These are phyloP conservation scores for Cucurbita maxima DNA, from an alignment of 306 rosid genomes.

Conservation along the genomic window DNA sequence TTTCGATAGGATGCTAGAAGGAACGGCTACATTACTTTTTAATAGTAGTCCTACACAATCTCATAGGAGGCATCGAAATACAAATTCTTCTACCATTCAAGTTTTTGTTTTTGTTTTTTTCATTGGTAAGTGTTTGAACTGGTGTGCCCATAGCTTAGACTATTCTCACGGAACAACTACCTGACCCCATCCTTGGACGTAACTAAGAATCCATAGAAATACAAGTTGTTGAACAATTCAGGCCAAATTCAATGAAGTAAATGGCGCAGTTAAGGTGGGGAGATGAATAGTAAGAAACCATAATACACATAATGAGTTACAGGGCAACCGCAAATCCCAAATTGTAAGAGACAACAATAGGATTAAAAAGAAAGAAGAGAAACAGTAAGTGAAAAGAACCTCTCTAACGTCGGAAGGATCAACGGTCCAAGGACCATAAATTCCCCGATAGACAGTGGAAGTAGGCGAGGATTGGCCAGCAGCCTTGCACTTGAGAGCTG, in stretches of 20 bases:
- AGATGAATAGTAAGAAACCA: not conserved
- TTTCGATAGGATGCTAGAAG: too few relatives aligned
- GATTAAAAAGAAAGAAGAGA: not conserved
- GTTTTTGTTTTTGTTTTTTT: not conserved
- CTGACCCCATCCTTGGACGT: not conserved
- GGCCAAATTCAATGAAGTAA: not conserved
- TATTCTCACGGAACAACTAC: too few relatives aligned
- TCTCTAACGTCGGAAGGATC: constrained; percentile 62
- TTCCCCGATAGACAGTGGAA: constrained; percentile 37
- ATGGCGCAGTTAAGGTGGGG: not conserved
- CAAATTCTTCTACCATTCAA: not conserved
- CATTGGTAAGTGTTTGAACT: too few relatives aligned
- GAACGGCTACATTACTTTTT: not conserved
- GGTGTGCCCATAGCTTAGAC: too few relatives aligned
- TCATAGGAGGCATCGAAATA: not conserved
- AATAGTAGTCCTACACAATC: not conserved
- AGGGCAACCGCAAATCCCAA: not conserved
- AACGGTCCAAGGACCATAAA: constrained; percentile 83
- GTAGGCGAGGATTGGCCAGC: constrained; percentile 31
- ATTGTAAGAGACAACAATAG: not conserved
- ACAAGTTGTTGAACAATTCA: not conserved
- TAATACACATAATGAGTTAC: not conserved
- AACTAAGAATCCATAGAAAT: not conserved
- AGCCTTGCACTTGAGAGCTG: constrained; percentile 35
- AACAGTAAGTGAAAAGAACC: constrained; percentile 14